phyloP scores from a whole-genome alignment of 768 basidiomycete genomes.

The Stropharia rugosoannulata region DNA sequence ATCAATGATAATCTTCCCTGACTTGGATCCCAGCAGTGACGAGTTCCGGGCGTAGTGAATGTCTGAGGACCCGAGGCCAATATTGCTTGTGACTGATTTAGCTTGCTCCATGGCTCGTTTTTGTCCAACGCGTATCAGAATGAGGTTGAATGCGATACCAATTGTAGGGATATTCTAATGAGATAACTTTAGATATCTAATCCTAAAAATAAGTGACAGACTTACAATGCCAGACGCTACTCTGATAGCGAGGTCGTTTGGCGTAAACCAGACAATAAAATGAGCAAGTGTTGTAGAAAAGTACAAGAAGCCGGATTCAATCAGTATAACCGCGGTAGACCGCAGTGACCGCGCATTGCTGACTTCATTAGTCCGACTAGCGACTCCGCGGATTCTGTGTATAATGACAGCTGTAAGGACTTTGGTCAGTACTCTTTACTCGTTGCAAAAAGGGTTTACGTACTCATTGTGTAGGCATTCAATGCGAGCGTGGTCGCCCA shows the following conservation, averaged over 20 bases:
- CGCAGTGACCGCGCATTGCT: neutral
- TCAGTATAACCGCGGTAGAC: neutral
- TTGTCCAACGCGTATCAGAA: conserved; percentile 1
- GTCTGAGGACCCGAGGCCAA: neutral
- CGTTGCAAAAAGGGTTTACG: neutral
- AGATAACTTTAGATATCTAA: neutral
- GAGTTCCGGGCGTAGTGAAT: conserved; percentile 1
- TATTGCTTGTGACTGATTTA: neutral
- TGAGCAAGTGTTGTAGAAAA: conserved; percentile 1
- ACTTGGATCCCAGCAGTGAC: neutral
- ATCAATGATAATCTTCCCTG: neutral
- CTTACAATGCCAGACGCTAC: conserved; percentile 6
- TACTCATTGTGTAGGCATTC: conserved; percentile 3
- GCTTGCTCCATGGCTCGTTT: neutral
- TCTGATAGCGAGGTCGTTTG: conserved; percentile 4
- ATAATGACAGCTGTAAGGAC: neutral
- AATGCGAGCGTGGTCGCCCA: conserved; percentile 5
- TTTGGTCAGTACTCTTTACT: neutral
- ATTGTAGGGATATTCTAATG: conserved; percentile 7
- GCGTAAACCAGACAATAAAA: conserved; percentile 7
- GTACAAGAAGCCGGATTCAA: conserved; percentile 5
- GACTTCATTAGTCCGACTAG: neutral
- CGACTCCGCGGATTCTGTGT: neutral
- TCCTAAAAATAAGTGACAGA: neutral
- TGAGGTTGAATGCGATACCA: conserved; percentile 7